These are phyloP conservation scores for Sporothrix sp. DNA, from an alignment of 2,329 filamentous ascomycete genomes.

Conservation along the genomic window DNA sequence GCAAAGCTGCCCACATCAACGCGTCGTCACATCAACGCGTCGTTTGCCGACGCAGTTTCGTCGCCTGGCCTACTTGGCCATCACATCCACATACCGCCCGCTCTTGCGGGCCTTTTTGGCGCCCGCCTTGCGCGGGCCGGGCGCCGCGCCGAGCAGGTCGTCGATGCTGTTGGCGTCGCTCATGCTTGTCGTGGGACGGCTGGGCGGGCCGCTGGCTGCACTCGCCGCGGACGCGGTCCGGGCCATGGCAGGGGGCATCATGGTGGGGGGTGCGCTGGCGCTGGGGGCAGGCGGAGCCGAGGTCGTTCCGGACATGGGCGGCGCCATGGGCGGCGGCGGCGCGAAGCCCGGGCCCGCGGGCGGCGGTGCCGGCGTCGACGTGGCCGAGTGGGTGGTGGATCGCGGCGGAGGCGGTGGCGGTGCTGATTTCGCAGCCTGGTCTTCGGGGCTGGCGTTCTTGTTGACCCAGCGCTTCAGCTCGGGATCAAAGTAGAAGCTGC, in stretches of 20 bases:
- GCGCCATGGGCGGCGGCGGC: slow-evolving; percentile 12
- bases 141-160: slow-evolving; percentile 68
- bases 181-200: slow-evolving; percentile 67
- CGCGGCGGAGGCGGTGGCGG: slow-evolving; percentile 82
- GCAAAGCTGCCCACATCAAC: neutral
- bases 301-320: slow-evolving; percentile 11
- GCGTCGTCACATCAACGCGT: neutral
- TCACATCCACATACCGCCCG: slow-evolving; percentile 89
- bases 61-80: too few species aligned
- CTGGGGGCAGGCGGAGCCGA: slow-evolving; percentile 24
- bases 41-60: too few species aligned
- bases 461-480: slow-evolving; percentile 98
- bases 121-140: slow-evolving; percentile 56
- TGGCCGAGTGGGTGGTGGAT: slow-evolving; percentile 39
- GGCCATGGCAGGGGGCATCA: slow-evolving; percentile 16
- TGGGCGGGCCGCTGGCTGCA: slow-evolving; percentile 42
- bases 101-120: slow-evolving; percentile 68
- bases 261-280: slow-evolving; percentile 18
- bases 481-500: slow-evolving; percentile 85
- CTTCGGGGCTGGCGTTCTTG: slow-evolving; percentile 71
- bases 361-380: slow-evolving; percentile 47
- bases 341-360: slow-evolving; percentile 22
- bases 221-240: slow-evolving; percentile 41
- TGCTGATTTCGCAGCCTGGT: slow-evolving; percentile 53
- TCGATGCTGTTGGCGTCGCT: slow-evolving; percentile 93